Base-by-base conservation (phyloP, 768 basidiomycete genomes). In the Kwoniella dejecticola region DNA sequence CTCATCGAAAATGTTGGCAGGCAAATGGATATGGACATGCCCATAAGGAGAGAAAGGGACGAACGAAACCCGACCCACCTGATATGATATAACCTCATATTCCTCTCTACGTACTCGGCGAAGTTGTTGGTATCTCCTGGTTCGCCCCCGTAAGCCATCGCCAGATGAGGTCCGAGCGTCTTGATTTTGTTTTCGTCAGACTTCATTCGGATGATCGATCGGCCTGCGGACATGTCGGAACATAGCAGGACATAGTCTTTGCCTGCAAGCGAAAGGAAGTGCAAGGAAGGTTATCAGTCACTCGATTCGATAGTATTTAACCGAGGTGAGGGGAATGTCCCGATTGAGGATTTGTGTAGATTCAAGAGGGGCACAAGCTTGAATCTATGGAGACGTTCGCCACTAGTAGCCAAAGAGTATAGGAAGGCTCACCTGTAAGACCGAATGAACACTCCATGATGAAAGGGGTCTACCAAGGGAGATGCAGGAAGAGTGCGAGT, bases 201-300 rank as follows among this genome's bases (percentile, higher is more conserved):
- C 82, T 98, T 96, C 92, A 98, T 96, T 82, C 93, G 95, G 77
- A 98, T 88, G 80, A 99, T 91, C 30, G 92, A 96, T 69, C 91
- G 85, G 3, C 88, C 86, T 7, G 92, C 86, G 13, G 87, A 90
- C 7, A 88, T 91, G 80, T 98, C 95, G 10, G 93, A 87, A 1
- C 94, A 92, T 70, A 99, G 81, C 64, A 99, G 85, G 57, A 91
- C 88, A 80, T 91, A 99, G 72, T 87, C 94, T 78, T 96, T 95
- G 50, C 94, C 94, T 40, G 54, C n/a, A 15, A 46, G 46, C 19
- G 40, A 26, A 26, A 29, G 0, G 42, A 7, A 31, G 5, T 19
- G 17, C 5, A 8, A 36, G 7, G 45, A 45, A 19, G 15, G 38
- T 19, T 27, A 54, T n/a, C n/a, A n/a, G n/a, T n/a, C n/a, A n/a